Conservation (phyloP, 2,329 filamentous ascomycete species). For the Blumeria hordei region DNA sequence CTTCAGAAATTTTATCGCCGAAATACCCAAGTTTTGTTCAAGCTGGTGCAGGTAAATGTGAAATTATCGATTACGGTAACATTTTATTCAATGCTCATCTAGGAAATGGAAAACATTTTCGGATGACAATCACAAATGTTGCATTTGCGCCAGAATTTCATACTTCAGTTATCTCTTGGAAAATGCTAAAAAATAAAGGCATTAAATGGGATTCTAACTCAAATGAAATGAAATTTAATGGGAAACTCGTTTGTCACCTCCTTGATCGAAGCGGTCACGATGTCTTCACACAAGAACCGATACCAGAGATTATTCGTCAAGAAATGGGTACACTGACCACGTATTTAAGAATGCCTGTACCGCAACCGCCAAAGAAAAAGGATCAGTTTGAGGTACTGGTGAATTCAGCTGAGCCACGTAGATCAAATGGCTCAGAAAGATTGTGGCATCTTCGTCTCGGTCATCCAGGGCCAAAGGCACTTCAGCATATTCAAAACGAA, state of each 20-base stretch:
- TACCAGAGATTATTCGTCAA: background rate
- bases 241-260: background rate
- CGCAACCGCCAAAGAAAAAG: no score
- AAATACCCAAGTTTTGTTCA: background rate
- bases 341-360: no score
- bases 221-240: background rate
- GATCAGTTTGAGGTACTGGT: background rate
- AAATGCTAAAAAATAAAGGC: background rate
- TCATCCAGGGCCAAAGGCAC: background rate
- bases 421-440: background rate
- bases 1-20: background rate
- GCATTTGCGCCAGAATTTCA: background rate
- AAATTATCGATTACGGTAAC: background rate
- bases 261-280: background rate
- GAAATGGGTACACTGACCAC: background rate
- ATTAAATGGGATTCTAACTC: background rate
- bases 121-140: background rate
- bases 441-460: background rate
- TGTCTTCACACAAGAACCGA: background rate
- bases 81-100: background rate
- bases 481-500: background rate
- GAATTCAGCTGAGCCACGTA: background rate
- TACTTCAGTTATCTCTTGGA: background rate
- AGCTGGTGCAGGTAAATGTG: background rate
- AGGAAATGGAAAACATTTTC: background rate